These are phyloP conservation scores for Acanthamoeba healyi DNA, from an alignment of 208 protist species.

Conservation along the genomic window DNA sequence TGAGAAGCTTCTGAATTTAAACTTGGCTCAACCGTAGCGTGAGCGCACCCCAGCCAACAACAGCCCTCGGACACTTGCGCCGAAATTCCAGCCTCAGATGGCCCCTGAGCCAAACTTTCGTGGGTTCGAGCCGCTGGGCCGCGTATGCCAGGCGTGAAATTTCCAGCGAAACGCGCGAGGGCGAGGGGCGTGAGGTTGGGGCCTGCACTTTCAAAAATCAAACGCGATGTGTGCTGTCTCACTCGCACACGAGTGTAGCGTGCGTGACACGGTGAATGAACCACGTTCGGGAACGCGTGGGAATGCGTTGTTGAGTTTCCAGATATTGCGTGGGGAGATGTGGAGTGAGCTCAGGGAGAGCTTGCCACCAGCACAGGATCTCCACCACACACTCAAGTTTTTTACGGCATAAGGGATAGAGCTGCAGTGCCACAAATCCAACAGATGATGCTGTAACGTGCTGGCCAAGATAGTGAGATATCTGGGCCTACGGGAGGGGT, in stretches of 20 bases:
- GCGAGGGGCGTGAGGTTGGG: neutral
- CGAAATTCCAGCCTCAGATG: neutral
- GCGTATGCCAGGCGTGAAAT: neutral
- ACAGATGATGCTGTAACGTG: no score
- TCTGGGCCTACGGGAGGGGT: neutral
- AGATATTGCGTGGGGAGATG: no score
- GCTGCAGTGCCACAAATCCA: no score
- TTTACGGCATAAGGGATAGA: no score
- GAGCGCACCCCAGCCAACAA: neutral
- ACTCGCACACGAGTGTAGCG: no score
- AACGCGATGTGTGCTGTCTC: neutral
- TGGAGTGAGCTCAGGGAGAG: no score
- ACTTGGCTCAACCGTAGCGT: neutral
- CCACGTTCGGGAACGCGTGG: no score
- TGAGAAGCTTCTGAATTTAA: neutral
- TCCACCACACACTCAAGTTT: no score
- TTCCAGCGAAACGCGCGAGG: neutral
- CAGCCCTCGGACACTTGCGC: neutral
- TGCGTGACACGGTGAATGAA: no score
- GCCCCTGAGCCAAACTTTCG: neutral
- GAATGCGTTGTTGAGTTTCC: no score
- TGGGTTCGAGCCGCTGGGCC: neutral
- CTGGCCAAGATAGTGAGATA: neutral
- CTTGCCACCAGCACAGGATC: no score
- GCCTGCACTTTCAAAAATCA: no score